A percentile compares a stretch with the other conserved stretches of the same genome.
phyloP scores from a whole-genome alignment of 257 asterid genomes.

The Solanum phureja region DNA sequence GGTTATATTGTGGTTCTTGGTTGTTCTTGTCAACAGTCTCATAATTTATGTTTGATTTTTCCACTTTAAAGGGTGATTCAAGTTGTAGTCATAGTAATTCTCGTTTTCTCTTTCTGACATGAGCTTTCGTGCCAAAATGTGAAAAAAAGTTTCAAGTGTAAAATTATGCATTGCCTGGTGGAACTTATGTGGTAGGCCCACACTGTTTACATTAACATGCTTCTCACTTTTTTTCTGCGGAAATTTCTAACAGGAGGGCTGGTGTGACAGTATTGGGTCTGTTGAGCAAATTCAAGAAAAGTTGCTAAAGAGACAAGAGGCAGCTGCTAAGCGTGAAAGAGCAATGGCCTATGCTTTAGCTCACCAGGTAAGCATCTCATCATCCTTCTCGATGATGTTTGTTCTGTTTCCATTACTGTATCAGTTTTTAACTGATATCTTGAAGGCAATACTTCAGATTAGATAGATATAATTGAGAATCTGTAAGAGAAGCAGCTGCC shows the following conservation, averaged over 20 bases:
- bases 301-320: conserved; percentile 88
- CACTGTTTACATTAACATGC: not conserved
- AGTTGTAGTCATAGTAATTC: not conserved
- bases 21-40: not conserved
- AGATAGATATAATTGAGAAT: not conserved
- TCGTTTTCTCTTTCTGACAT: not conserved
- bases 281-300: conserved; percentile 91
- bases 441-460: not conserved
- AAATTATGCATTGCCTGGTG: not conserved
- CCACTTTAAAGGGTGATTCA: not conserved
- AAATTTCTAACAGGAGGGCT: conserved; percentile 58
- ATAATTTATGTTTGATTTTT: not conserved
- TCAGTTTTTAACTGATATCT: not conserved
- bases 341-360: conserved; percentile 99
- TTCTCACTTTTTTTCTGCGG: not conserved
- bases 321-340: conserved; percentile 99
- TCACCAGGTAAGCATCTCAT: conserved; percentile 53
- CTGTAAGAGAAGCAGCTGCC: not conserved
- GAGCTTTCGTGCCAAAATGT: not conserved
- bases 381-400: conserved; percentile 1
- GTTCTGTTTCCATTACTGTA: not conserved
- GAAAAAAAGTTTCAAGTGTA: not conserved
- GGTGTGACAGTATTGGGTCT: conserved; percentile 96
- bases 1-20: not conserved
- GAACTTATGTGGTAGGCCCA: not conserved